phyloP scores from a whole-genome alignment of 768 basidiomycete species.

The Panaeolus papilionaceus region DNA sequence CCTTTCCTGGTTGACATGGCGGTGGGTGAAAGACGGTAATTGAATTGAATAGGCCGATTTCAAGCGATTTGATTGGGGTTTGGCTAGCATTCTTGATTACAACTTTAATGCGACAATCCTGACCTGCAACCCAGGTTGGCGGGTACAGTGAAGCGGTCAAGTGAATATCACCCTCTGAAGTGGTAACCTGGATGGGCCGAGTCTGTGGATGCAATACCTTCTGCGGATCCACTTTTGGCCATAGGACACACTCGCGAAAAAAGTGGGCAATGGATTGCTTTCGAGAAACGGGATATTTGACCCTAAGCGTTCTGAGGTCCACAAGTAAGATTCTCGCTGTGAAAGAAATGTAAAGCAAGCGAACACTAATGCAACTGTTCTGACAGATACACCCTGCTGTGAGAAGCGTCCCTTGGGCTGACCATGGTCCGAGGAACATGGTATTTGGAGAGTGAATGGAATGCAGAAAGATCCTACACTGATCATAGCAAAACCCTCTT shows the following conservation, averaged over 20 bases:
- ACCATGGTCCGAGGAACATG: constrained; percentile 57
- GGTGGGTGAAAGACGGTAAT: constrained; percentile 69
- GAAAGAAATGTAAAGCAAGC: constrained; percentile 35
- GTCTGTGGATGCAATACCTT: constrained; percentile 64
- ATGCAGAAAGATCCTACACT: constrained; percentile 71
- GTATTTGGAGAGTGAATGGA: constrained; percentile 76
- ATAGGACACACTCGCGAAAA: constrained; percentile 82
- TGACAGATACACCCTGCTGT: constrained; percentile 64
- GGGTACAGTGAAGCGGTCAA: constrained; percentile 75
- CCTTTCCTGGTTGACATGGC: constrained; percentile 49
- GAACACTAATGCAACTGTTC: constrained; percentile 83
- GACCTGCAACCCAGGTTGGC: constrained; percentile 82
- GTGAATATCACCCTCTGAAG: constrained; percentile 66
- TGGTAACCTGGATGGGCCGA: constrained; percentile 62
- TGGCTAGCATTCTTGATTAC: constrained; percentile 70
- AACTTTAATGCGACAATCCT: constrained; percentile 72
- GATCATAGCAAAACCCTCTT: constrained; percentile 68
- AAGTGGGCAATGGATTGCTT: constrained; percentile 86
- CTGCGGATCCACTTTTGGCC: constrained; percentile 74
- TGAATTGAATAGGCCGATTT: constrained; percentile 70
- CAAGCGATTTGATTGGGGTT: constrained; percentile 50
- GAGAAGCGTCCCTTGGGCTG: constrained; percentile 63
- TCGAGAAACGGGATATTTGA: constrained; percentile 66
- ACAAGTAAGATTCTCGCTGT: background rate
- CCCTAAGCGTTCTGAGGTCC: constrained; percentile 66